These are phyloP conservation scores for Aureobasidium sp. DNA, from an alignment of 2,329 filamentous ascomycete species.

Conservation along the genomic window DNA sequence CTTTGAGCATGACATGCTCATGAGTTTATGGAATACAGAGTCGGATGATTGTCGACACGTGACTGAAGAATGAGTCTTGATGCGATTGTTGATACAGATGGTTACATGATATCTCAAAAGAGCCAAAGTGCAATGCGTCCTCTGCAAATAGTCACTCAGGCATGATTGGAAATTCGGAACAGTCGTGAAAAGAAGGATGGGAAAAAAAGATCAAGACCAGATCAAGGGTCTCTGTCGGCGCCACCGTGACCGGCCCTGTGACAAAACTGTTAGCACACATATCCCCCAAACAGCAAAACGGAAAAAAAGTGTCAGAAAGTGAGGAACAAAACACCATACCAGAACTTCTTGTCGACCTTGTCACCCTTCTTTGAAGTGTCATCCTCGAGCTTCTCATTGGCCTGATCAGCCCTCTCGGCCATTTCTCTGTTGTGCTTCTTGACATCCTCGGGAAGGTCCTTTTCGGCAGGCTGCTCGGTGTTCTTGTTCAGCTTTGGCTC, in stretches of 20 bases:
- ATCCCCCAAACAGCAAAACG: no score
- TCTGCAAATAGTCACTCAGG: background rate
- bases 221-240: conserved; percentile 16
- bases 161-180: conserved; percentile 5
- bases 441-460: conserved; percentile 30
- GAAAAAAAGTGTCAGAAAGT: background rate
- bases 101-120: no score
- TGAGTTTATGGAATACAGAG: no score
- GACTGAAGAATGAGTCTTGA: no score
- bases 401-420: conserved; percentile 36
- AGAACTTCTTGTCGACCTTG: conserved; percentile 35
- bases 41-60: no score
- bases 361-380: conserved; percentile 37
- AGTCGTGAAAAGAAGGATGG: background rate
- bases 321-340: conserved; percentile 21
- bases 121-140: background rate
- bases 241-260: conserved; percentile 16
- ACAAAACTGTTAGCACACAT: background rate
- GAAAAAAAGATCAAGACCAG: background rate
- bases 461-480: conserved; percentile 29
- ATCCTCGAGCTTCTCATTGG: conserved; percentile 33
- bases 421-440: conserved; percentile 40
- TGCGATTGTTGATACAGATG: no score
- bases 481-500: conserved; percentile 38
- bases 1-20: no score